Percentiles rank a stretch among this genome's conserved stretches.
Evolutionary conservation across 2,329 filamentous ascomycete genomes (phyloP).

Genomic region (Sporothrix dimorphospora): DNA sequence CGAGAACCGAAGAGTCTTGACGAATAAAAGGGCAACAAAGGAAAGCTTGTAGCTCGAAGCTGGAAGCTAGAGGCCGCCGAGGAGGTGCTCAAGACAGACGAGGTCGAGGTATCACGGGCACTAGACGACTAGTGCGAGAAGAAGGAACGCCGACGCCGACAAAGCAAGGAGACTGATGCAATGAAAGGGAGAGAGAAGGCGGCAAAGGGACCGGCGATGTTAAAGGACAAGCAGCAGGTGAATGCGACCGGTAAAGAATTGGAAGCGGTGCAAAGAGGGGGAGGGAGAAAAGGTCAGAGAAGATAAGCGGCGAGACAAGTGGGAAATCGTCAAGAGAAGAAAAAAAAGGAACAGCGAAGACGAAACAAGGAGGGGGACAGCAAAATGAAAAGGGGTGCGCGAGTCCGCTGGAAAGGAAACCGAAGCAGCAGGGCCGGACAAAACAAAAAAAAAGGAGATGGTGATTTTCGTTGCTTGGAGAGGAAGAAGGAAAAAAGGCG

Average conservation of each 20-base stretch:
- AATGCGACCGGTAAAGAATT: constrained; percentile 11
- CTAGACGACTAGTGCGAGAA: constrained; percentile 22
- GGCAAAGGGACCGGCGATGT: constrained; percentile 11
- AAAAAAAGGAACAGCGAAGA: constrained; percentile 24
- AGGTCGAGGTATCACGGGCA: constrained; percentile 27
- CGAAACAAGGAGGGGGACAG: constrained; percentile 28
- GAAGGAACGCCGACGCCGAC: constrained; percentile 30
- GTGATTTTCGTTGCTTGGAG: constrained; percentile 31
- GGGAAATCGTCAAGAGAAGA: constrained; percentile 6
- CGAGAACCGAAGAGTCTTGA: constrained; percentile 17
- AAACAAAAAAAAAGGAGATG: constrained; percentile 31
- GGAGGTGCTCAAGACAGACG: background rate
- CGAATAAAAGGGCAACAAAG: background rate
- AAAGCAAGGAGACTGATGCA: constrained; percentile 27
- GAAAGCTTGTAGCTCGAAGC: constrained; percentile 7
- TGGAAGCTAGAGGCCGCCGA: background rate
- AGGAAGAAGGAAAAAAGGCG: constrained; percentile 21
- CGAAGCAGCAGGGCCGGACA: constrained; percentile 28
- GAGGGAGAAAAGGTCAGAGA: background rate
- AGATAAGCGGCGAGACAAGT: constrained; percentile 20
- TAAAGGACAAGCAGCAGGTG: background rate
- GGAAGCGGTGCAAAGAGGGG: constrained; percentile 5
- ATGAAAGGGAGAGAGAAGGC: constrained; percentile 9
- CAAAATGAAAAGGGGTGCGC: constrained; percentile 36
- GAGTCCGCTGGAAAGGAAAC: constrained; percentile 33